phyloP scores from a whole-genome alignment of 2,329 filamentous ascomycete genomes.

The Endocalyx cinctus region DNA sequence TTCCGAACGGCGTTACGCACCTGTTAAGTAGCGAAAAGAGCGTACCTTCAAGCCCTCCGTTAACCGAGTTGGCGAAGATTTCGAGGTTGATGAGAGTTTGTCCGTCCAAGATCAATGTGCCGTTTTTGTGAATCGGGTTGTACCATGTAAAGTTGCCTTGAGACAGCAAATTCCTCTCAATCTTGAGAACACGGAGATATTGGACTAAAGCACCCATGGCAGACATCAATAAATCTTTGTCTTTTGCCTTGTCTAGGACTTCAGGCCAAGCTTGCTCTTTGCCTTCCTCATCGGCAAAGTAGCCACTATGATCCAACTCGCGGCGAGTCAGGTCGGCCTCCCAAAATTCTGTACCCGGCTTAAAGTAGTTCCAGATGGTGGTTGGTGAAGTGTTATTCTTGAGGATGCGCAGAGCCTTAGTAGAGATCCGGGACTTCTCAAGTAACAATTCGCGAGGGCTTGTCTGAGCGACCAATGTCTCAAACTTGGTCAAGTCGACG shows the following conservation, averaged over 20 bases:
- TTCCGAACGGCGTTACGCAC: conserved; percentile 94
- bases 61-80: conserved; percentile 87
- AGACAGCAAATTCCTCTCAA: conserved; percentile 81
- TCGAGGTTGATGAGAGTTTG: conserved; percentile 98
- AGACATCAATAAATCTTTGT: conserved; percentile 83
- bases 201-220: conserved; percentile 84
- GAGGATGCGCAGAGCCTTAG: conserved; percentile 85
- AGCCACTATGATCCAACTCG: conserved; percentile 74
- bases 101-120: conserved; percentile 86
- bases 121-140: conserved; percentile 84
- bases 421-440: conserved; percentile 80
- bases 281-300: conserved; percentile 60
- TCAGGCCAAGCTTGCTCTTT: conserved; percentile 68
- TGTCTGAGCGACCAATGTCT: conserved; percentile 92
- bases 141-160: conserved; percentile 91
- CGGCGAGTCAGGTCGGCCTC: conserved; percentile 74
- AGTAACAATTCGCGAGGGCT: conserved; percentile 82
- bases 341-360: conserved; percentile 86
- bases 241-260: conserved; percentile 63
- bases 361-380: conserved; percentile 93
- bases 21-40: conserved; percentile 87
- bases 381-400: conserved; percentile 94
- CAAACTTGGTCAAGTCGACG: conserved; percentile 89
- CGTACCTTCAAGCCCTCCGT: conserved; percentile 80
- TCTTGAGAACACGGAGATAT: conserved; percentile 81